A percentile compares a stretch with the other conserved stretches of the same genome.
Evolutionary conservation across 495 filamentous ascomycete species (phyloP).

Genomic region (Alectoria sarmentosa): DNA sequence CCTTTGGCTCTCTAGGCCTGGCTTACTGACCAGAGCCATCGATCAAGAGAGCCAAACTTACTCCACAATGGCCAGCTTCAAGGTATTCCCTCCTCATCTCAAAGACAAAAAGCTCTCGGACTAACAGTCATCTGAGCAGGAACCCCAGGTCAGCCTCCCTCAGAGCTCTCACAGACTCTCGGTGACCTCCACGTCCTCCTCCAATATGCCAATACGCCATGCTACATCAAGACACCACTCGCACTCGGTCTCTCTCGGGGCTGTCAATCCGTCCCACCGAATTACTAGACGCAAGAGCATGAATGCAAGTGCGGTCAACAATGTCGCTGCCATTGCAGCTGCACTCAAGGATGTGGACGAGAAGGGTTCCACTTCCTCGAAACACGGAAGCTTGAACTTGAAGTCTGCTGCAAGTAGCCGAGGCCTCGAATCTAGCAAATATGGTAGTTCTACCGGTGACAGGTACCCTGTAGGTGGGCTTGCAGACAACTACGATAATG

Average conservation of each 20-base stretch:
- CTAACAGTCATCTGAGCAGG: conserved; percentile 17
- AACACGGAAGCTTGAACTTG: conserved; percentile 39
- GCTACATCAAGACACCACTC: conserved; percentile 69
- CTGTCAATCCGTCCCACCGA: conserved; percentile 73
- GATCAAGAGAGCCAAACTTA: conserved; percentile 21
- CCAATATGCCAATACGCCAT: conserved; percentile 30
- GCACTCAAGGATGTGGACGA: conserved; percentile 62
- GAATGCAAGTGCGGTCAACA: conserved; percentile 65
- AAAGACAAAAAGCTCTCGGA: not conserved
- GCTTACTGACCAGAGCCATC: conserved; percentile 20
- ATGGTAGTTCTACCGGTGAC: conserved; percentile 27
- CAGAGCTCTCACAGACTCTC: conserved; percentile 26
- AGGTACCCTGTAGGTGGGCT: not conserved
- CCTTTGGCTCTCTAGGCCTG: conserved; percentile 23
- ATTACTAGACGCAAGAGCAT: conserved; percentile 92
- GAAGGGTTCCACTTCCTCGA: conserved; percentile 25
- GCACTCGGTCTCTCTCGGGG: conserved; percentile 71
- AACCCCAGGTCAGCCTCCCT: conserved; percentile 20
- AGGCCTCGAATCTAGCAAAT: conserved; percentile 40
- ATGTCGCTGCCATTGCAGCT: conserved; percentile 67
- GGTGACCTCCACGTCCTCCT: conserved; percentile 20
- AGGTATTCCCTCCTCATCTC: conserved; percentile 14
- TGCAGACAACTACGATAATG: conserved; percentile 47
- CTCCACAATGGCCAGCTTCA: conserved; percentile 20
- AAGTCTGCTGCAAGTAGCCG: conserved; percentile 34